Conservation (phyloP, 108 stramenopile genomes). For the Nannochloropsis salina region DNA sequence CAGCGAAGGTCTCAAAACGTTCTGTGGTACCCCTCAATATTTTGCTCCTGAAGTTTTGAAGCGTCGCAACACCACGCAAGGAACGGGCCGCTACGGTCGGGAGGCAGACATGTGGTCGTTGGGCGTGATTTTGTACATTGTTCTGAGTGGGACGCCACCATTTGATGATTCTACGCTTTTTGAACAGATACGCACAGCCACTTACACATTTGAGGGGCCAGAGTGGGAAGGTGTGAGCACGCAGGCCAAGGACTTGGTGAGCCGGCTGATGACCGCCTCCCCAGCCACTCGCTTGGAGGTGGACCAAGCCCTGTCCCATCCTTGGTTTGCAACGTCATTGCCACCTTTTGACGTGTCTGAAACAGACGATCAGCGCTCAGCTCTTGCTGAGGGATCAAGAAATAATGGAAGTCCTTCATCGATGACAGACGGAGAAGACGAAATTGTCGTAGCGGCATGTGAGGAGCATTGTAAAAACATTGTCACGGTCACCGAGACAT, state of each 20-base stretch:
- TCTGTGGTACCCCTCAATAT: slow-evolving; percentile 54
- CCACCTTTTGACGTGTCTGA: too few relatives aligned
- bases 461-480: too few relatives aligned
- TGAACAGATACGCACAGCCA: slow-evolving; percentile 38
- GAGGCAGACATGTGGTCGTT: slow-evolving; percentile 57
- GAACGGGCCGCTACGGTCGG: slow-evolving; percentile 44
- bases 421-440: too few relatives aligned
- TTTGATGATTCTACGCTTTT: slow-evolving; percentile 42
- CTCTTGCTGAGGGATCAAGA: too few relatives aligned
- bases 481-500: too few relatives aligned
- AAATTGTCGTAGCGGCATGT: too few relatives aligned
- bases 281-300: slow-evolving; percentile 47
- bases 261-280: slow-evolving; percentile 41
- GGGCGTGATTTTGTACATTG: slow-evolving; percentile 56
- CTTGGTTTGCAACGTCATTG: slow-evolving; percentile 29
- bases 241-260: slow-evolving; percentile 51
- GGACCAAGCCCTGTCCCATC: slow-evolving; percentile 52
- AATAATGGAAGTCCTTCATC: too few relatives aligned
- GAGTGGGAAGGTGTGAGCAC: slow-evolving; percentile 48
- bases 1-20: slow-evolving; percentile 50
- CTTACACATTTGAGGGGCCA: slow-evolving; percentile 42
- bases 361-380: too few relatives aligned
- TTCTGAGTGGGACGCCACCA: slow-evolving; percentile 54
- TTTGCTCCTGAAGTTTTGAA: slow-evolving; percentile 56
- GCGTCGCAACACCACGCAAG: slow-evolving; percentile 47